Evolutionary conservation across 169 alveolate species (phyloP).

Genomic region (Amoebophrya sp.): DNA sequence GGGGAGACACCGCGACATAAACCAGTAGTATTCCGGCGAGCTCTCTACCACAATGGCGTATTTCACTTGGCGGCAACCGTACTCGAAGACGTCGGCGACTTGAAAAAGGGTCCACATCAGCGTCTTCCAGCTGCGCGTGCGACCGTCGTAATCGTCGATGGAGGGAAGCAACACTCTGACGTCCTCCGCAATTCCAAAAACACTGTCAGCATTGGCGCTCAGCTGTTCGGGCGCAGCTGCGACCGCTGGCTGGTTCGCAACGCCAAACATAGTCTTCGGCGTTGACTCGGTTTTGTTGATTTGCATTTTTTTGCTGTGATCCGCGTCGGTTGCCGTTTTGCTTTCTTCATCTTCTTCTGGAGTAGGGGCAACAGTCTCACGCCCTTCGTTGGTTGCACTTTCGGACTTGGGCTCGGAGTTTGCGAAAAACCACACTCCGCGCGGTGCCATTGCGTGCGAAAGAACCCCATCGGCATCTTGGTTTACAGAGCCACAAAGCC

Average conservation of each 20-base stretch:
- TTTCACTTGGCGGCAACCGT: not conserved
- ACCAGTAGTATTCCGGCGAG: slow-evolving; percentile 5
- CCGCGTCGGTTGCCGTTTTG: too few relatives aligned
- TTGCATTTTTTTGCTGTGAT: too few relatives aligned
- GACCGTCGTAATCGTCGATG: slow-evolving; percentile 20
- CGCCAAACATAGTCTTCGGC: too few relatives aligned
- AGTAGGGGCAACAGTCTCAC: too few relatives aligned
- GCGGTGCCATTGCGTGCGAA: not conserved
- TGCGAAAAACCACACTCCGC: slow-evolving; percentile 18
- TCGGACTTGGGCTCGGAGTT: not conserved
- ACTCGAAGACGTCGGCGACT: not conserved
- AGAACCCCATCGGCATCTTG: not conserved
- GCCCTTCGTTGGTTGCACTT: too few relatives aligned
- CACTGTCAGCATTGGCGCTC: too few relatives aligned
- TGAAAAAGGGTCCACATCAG: not conserved
- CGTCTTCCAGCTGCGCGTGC: not conserved
- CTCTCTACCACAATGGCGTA: not conserved
- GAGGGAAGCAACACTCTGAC: not conserved
- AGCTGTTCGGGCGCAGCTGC: too few relatives aligned
- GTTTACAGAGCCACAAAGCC: not conserved
- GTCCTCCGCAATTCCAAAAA: too few relatives aligned
- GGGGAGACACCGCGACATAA: not conserved
- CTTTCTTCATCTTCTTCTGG: too few relatives aligned
- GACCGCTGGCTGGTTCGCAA: too few relatives aligned
- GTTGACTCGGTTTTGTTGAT: too few relatives aligned